These are phyloP conservation scores for Lycium ferocissimum DNA, from an alignment of 257 asterid genomes.

Conservation along the genomic window DNA sequence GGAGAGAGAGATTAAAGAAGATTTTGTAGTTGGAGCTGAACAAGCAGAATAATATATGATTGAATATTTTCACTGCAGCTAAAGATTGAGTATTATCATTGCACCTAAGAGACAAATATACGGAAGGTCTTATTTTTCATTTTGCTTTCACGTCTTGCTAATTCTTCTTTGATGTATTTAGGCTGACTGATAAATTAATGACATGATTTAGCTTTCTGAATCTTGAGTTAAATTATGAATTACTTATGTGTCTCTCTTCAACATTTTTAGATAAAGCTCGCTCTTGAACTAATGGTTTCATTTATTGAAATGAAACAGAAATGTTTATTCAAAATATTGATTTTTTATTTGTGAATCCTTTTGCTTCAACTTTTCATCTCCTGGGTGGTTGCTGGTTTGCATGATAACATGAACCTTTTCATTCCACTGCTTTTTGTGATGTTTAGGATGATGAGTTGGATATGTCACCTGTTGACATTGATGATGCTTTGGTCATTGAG, in stretches of 20 bases:
- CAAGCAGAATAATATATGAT: neutral
- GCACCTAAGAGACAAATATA: too few species aligned
- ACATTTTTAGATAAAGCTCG: neutral
- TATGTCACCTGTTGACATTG: conserved; percentile 79
- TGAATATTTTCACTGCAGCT: too few species aligned
- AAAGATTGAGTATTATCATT: too few species aligned
- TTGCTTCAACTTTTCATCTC: neutral
- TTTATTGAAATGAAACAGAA: neutral
- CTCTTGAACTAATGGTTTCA: neutral
- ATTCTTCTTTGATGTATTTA: too few species aligned
- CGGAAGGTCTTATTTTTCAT: too few species aligned
- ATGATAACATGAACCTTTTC: neutral
- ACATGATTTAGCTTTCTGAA: neutral
- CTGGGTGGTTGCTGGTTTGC: neutral
- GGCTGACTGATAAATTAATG: too few species aligned
- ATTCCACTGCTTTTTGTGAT: conserved; percentile 27
- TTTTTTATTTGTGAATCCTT: neutral
- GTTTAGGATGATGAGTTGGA: conserved; percentile 92
- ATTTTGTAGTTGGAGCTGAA: neutral
- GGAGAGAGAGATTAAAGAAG: neutral
- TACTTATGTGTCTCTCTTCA: neutral
- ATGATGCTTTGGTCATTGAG: conserved; percentile 92
- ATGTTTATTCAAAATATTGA: neutral
- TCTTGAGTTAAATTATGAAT: neutral
- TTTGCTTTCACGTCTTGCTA: too few species aligned